phyloP scores from a whole-genome alignment of 306 rosid genomes.

The Luffa acutangula region DNA sequence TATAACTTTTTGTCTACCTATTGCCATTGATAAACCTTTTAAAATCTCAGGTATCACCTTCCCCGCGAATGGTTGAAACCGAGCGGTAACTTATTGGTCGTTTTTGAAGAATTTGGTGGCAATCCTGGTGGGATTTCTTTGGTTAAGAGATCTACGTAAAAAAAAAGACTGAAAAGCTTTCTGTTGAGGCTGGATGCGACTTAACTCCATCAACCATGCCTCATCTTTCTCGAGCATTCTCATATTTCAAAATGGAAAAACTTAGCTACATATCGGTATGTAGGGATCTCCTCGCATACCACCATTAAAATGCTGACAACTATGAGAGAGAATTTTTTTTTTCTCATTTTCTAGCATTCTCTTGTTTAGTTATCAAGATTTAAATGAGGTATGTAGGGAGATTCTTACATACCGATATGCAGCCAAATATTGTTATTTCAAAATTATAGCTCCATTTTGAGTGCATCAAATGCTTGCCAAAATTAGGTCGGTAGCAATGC shows the following conservation, averaged over 20 bases:
- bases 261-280: no score
- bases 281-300: no score
- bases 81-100: constrained; percentile 49
- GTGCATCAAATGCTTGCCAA: background rate
- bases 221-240: constrained; percentile 6
- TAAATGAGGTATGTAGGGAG: no score
- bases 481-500: background rate
- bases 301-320: no score
- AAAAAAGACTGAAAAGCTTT: constrained; percentile 29
- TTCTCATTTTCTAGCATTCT: no score
- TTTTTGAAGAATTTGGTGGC: constrained; percentile 95
- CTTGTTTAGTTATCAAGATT: no score
- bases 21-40: background rate
- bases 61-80: constrained; percentile 80
- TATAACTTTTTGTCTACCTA: background rate
- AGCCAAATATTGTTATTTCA: no score
- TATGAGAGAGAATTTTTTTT: no score
- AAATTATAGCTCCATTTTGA: background rate
- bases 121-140: constrained; percentile 56
- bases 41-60: constrained; percentile 71
- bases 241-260: background rate
- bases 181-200: constrained; percentile 46
- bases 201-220: constrained; percentile 10
- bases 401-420: no score
- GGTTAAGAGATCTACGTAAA: constrained; percentile 43